Percentiles rank a stretch among this genome's conserved stretches.
phyloP scores from a whole-genome alignment of 306 rosid species.

The Gillenia trifoliata region DNA sequence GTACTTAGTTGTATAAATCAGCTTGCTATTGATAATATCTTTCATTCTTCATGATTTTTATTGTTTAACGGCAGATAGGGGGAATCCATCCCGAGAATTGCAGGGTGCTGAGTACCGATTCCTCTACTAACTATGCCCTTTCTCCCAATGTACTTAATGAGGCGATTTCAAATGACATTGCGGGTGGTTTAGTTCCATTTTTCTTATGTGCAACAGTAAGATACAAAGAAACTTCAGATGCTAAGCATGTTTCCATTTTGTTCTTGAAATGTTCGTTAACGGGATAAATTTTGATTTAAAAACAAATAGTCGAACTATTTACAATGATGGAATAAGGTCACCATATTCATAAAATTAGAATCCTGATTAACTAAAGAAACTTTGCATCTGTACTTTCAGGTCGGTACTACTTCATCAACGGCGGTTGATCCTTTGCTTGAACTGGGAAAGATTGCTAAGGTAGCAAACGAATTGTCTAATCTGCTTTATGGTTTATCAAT shows the following conservation, averaged over 20 bases:
- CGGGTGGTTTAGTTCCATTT: conserved; percentile 69
- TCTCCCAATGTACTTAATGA: conserved; percentile 62
- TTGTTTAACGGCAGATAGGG: conserved; percentile 55
- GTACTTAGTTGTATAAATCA: not conserved
- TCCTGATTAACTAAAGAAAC: conserved; percentile 6
- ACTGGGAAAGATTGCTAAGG: conserved; percentile 70
- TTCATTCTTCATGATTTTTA: conserved; percentile 5
- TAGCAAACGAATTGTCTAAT: conserved; percentile 7
- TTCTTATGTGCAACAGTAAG: conserved; percentile 93
- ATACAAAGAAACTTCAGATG: conserved; percentile 7
- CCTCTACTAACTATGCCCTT: conserved; percentile 68
- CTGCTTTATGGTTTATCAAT: too few species aligned
- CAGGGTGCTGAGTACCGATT: conserved; percentile 62
- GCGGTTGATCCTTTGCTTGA: conserved; percentile 80
- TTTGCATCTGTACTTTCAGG: conserved; percentile 40
- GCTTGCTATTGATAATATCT: not conserved
- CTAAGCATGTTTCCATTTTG: conserved; percentile 7
- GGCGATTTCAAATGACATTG: conserved; percentile 58
- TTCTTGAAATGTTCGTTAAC: not conserved
- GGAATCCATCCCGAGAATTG: conserved; percentile 83
- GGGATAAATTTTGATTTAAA: not conserved
- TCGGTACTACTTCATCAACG: conserved; percentile 94
- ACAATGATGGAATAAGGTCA: not conserved
- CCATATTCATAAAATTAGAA: not conserved
- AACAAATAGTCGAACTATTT: not conserved